Evolutionary conservation across 2,329 filamentous ascomycete species (phyloP), one percentile per base, ranked within the genome.

Genomic region (Aspergillus novoparasiticus): DNA sequence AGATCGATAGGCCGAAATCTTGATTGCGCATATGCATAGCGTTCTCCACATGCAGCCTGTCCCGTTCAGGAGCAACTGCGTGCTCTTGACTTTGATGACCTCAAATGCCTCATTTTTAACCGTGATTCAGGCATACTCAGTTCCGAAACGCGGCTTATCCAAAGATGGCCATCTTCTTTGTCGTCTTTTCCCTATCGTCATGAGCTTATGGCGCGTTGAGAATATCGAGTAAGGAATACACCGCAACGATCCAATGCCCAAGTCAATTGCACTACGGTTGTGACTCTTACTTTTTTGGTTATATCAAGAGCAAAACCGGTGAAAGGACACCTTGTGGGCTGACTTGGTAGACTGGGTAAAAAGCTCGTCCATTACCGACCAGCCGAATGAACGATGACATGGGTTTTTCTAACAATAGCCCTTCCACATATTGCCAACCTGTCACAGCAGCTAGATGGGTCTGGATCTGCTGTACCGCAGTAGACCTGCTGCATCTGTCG

Each of bases 1-100:
- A 32, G 19, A 54, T 45, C 23, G 23, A 43, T 53, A 43, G 46
- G 48, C 28, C 32, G n/a, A 28, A 30, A 9, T 21, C 39, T 21
- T 30, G 23, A 45, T 36, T 51, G 48, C 36, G 34, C 46, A 51
- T 28, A 32, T 54, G 36, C 26, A 54, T 23, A 26, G 30, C 10
- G 19, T 53, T 59, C 58, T 59, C 58, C 34, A 59, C 34, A 45
- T 30, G 36, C 58, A 41, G 58, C 58, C 46, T 53, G 23, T 59
- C 58, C 48, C 50, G 58, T 26, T 54, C 26, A 32, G 34, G 14
- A 28, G 30, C 21, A 41, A 19, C 43, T 16, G 36, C 10, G 32
- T 26, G 34, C 16, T 34, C 26, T 34, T n/a, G n/a, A 26, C n/a
- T 39, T 55, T 9, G 14, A 23, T 39, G 11, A 26, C 14, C n/a